Percentiles rank a stretch among this genome's conserved stretches.
These are phyloP conservation scores for Telfairia occidentalis DNA, from an alignment of 331 rosid species.

Conservation along the genomic window DNA sequence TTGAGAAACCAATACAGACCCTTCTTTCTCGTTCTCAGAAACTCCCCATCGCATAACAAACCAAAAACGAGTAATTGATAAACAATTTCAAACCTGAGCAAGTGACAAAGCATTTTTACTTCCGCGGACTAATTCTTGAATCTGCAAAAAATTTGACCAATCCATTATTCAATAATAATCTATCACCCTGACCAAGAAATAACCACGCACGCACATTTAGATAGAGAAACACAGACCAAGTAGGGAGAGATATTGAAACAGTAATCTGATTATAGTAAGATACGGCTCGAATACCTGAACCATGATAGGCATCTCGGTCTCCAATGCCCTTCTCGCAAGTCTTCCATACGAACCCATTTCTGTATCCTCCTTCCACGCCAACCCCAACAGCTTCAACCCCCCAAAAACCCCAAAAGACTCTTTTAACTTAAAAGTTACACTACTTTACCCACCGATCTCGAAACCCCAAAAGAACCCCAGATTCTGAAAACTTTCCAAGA, in stretches of 20 bases:
- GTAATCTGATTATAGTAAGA: background rate
- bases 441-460: constrained; percentile 18
- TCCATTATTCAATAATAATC: background rate
- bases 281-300: constrained; percentile 42
- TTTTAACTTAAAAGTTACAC: background rate
- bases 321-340: constrained; percentile 74
- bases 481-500: constrained; percentile 13
- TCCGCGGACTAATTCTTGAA: constrained; percentile 66
- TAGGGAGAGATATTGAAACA: constrained; percentile 4
- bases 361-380: constrained; percentile 7
- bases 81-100: constrained; percentile 59
- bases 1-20: background rate
- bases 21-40: background rate
- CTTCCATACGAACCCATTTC: constrained; percentile 63
- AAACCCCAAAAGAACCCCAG: constrained; percentile 15
- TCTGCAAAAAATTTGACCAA: constrained; percentile 44
- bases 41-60: constrained; percentile 16
- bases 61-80: constrained; percentile 7
- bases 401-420: background rate
- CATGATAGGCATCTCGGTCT: constrained; percentile 83
- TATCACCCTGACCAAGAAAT: background rate
- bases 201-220: constrained; percentile 1
- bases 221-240: constrained; percentile 12
- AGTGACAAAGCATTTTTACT: constrained; percentile 52
- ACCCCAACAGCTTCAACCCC: constrained; percentile 17